phyloP scores from a whole-genome alignment of 1,139 yeast species.

The Nadsonia starkeyi-henricii region DNA sequence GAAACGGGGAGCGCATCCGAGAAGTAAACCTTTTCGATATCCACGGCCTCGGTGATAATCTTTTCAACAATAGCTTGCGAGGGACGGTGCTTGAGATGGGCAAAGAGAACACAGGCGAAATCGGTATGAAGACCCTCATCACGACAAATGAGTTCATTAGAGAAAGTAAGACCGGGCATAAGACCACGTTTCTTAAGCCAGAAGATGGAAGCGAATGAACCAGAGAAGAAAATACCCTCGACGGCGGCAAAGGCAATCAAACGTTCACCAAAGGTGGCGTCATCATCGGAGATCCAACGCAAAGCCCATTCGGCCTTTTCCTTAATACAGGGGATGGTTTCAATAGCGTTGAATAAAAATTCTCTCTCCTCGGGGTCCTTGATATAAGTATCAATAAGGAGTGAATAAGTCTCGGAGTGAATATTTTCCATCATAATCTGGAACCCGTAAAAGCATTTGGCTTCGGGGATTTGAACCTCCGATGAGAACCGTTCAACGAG shows the following conservation, averaged over 20 bases:
- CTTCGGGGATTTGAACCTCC: constrained; percentile 95
- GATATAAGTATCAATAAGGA: constrained; percentile 85
- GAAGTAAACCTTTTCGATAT: constrained; percentile 85
- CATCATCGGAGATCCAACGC: constrained; percentile 83
- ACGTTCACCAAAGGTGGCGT: constrained; percentile 86
- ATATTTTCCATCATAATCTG: constrained; percentile 99
- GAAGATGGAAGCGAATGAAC: constrained; percentile 94
- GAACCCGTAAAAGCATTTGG: constrained; percentile 97
- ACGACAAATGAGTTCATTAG: constrained; percentile 92
- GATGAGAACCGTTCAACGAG: constrained; percentile 93
- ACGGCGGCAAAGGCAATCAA: constrained; percentile 97
- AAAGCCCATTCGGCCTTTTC: constrained; percentile 98
- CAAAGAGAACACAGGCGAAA: constrained; percentile 88
- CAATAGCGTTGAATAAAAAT: constrained; percentile 84
- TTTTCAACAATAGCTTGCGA: constrained; percentile 59
- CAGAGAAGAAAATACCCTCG: constrained; percentile 96
- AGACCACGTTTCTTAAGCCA: constrained; percentile 97
- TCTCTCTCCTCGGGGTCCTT: constrained; percentile 89
- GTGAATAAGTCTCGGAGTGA: constrained; percentile 92
- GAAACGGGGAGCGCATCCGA: constrained; percentile 88
- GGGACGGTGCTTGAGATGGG: constrained; percentile 87
- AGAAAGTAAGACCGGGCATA: constrained; percentile 96
- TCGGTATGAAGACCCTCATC: constrained; percentile 98
- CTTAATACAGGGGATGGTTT: constrained; percentile 83
- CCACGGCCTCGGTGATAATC: constrained; percentile 90